Percentiles rank a stretch among this genome's conserved stretches.
Conservation (phyloP, 2,329 filamentous ascomycete genomes). For the Beauveria varroae region DNA sequence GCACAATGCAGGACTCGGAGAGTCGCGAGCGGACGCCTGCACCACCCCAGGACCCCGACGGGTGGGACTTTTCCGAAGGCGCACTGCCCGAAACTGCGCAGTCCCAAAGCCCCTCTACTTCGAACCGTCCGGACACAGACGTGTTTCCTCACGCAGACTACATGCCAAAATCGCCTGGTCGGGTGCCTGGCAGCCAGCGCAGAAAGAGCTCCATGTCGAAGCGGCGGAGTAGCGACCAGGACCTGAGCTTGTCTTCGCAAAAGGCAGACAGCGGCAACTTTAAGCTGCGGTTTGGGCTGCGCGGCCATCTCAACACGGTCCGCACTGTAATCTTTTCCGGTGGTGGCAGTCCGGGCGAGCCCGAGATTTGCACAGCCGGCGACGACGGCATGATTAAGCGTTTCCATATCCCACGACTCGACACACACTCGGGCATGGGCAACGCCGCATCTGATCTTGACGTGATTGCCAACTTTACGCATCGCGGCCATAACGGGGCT, state of each 20-base stretch:
- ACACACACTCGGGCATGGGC: slow-evolving; percentile 38
- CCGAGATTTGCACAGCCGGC: slow-evolving; percentile 91
- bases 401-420: slow-evolving; percentile 88
- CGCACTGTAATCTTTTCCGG: slow-evolving; percentile 94
- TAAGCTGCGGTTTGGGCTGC: slow-evolving; percentile 84
- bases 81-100: slow-evolving; percentile 50
- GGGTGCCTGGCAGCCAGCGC: slow-evolving; percentile 61
- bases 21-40: slow-evolving; percentile 37
- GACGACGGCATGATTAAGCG: slow-evolving; percentile 95
- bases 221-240: slow-evolving; percentile 62
- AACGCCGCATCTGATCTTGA: slow-evolving; percentile 71
- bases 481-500: slow-evolving; percentile 85
- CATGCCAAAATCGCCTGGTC: slow-evolving; percentile 70
- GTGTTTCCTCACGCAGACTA: slow-evolving; percentile 77
- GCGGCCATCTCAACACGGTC: slow-evolving; percentile 89
- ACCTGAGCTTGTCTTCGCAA: slow-evolving; percentile 43
- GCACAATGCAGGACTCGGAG: slow-evolving; percentile 32
- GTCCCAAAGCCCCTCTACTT: slow-evolving; percentile 38
- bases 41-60: slow-evolving; percentile 53
- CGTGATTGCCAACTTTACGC: slow-evolving; percentile 88
- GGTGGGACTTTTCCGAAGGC: slow-evolving; percentile 88
- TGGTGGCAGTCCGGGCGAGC: slow-evolving; percentile 88
- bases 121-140: slow-evolving; percentile 75
- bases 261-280: slow-evolving; percentile 71
- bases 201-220: slow-evolving; percentile 74